Base-by-base conservation (phyloP, 805 yeast species). In the Starmerella scarabaei region DNA sequence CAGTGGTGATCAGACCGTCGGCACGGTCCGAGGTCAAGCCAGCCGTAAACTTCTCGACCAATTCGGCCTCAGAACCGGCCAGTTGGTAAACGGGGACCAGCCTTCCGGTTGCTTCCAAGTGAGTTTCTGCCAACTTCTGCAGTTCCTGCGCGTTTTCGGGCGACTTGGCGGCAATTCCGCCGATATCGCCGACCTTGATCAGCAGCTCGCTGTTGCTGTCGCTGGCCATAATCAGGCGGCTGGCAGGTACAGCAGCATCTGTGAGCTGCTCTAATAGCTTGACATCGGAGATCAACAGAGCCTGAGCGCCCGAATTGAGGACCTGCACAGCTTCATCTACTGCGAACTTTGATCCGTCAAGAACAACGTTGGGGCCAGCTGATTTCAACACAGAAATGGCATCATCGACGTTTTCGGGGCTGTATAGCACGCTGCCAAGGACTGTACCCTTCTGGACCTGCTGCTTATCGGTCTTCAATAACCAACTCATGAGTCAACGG, bases 1-100 rank as follows among this genome's bases (percentile, higher is more conserved):
- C 65, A 1, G 98, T 83, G 11, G 96, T 72, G 63, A 63, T 86
- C 32, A 88, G 68, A 0, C 85, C 88, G 59, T 91, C 98, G 4
- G 69, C 64, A 54, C 98, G 76, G 59, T 91, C 98, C 3, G 44
- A 21, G 15, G 12, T n/a, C 21, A 47, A 36, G 18, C 31, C 30
- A 21, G 30, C 16, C 18, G 41, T 37, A 37, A 47, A 47, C 33
- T 7, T 3, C 21, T 23, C 23, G 14, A 39, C 38, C 18, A 42
- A 41, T 23, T 41, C 40, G 20, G 33, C 39, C 21, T 39, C 35
- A 18, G 43, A 36, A 19, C 32, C 38, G 11, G 39, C 46, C 12
- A 42, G 43, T 31, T 30, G 33, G 41, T 42, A 45, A 20, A 55
- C 53, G 21, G 39, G 50, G 11, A 49, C 43, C 14, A 38, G 43